Evolutionary conservation across 306 rosid species (phyloP).

Genomic region (Hippophae gyantsensis): DNA sequence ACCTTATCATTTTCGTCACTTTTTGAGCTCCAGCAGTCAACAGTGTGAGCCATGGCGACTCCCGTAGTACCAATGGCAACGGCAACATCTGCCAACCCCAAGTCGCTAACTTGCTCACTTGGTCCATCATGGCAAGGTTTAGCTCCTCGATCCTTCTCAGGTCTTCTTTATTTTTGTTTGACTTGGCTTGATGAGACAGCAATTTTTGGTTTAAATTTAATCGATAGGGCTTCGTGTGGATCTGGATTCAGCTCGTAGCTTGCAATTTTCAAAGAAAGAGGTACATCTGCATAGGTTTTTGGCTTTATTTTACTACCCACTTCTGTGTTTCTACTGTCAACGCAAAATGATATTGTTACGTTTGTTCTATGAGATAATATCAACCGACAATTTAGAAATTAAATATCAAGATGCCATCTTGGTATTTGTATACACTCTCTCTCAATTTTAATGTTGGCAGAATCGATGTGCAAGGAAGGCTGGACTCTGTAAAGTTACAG

Average conservation of each 20-base stretch:
- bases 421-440: not conserved
- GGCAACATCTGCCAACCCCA: conserved; percentile 1
- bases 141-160: too few relatives aligned
- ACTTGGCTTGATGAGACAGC: too few relatives aligned
- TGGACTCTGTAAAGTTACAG: conserved; percentile 25
- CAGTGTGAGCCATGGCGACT: conserved; percentile 6
- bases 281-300: conserved; percentile 14
- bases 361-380: not conserved
- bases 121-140: conserved; percentile 16
- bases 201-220: not conserved
- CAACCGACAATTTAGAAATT: not conserved
- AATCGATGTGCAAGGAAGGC: conserved; percentile 33
- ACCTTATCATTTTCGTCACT: not conserved
- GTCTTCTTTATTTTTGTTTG: not conserved
- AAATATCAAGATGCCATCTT: not conserved
- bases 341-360: not conserved
- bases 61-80: not conserved
- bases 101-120: conserved; percentile 6
- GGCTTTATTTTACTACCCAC: not conserved
- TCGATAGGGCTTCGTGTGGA: conserved; percentile 19
- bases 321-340: not conserved
- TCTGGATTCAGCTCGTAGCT: conserved; percentile 15
- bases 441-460: conserved; percentile 21
- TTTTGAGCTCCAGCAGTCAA: not conserved
- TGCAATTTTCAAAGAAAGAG: conserved; percentile 29